Evolutionary conservation across 2,329 filamentous ascomycete genomes (phyloP).

Genomic region (Pseudocercospora musae): DNA sequence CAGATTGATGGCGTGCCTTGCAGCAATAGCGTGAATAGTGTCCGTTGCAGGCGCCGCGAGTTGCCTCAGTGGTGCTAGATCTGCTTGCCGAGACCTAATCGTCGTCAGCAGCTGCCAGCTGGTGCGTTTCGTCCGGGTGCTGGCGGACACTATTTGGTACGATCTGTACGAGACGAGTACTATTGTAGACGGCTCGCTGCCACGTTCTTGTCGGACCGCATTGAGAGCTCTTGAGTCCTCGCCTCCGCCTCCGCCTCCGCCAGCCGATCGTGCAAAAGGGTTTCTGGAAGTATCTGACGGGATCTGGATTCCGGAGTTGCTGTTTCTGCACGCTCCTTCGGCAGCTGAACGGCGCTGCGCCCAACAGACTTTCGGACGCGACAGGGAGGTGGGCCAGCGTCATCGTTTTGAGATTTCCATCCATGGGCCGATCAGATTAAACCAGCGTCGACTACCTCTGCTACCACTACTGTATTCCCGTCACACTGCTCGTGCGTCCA

Average conservation of each 20-base stretch:
- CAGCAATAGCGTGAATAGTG: background rate
- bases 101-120: background rate
- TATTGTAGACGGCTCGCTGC: background rate
- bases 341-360: background rate
- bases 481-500: background rate
- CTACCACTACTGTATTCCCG: background rate
- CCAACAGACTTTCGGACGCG: background rate
- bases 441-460: background rate
- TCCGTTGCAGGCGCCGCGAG: background rate
- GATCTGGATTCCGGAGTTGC: background rate
- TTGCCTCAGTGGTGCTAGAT: background rate
- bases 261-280: background rate
- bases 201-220: background rate
- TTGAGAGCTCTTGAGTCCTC: background rate
- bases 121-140: background rate
- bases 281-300: background rate
- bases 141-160: background rate
- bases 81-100: background rate
- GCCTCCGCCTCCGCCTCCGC: background rate
- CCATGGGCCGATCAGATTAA: background rate
- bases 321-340: background rate
- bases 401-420: background rate
- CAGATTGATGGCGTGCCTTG: background rate
- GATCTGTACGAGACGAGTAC: background rate
- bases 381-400: background rate